A percentile compares a stretch with the other conserved stretches of the same genome.
These are phyloP conservation scores for Penicillium daleae DNA, from an alignment of 495 filamentous ascomycete species.

Conservation along the genomic window DNA sequence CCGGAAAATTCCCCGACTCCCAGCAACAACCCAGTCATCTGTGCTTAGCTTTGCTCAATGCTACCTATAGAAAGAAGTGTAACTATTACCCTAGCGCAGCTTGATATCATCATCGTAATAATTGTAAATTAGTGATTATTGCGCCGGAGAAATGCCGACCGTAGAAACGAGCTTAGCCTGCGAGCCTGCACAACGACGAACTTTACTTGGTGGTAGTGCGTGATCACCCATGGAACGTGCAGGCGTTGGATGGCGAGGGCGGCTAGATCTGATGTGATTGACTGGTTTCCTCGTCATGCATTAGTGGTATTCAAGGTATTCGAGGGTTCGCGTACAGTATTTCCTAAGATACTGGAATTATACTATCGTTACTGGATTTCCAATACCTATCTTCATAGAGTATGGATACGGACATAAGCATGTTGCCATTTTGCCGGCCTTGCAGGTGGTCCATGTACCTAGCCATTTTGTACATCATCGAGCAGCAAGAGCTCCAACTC, in stretches of 20 bases:
- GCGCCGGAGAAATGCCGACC: conserved; percentile 32
- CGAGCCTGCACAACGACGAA: conserved; percentile 18
- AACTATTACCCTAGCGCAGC: not conserved
- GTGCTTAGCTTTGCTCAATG: not conserved
- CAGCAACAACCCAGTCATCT: not conserved
- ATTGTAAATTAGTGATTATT: conserved; percentile 10
- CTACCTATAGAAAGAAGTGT: not conserved
- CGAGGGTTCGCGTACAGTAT: not conserved
- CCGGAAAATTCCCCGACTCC: not conserved
- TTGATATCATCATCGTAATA: conserved; percentile 20
- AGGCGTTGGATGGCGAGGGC: conserved; percentile 20
- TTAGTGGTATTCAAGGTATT: conserved; percentile 28
- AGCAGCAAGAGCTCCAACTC: not conserved
- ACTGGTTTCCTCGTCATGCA: conserved; percentile 26
- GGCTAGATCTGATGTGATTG: conserved; percentile 36
- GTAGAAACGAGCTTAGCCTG: conserved; percentile 16
- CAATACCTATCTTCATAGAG: not conserved
- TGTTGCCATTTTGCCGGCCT: conserved; percentile 10
- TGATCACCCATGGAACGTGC: conserved; percentile 29
- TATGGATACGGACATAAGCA: not conserved
- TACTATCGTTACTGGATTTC: not conserved
- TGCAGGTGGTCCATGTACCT: not conserved
- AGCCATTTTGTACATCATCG: not conserved
- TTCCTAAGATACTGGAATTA: not conserved
- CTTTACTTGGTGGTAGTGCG: conserved; percentile 26